Percentiles rank a stretch among this genome's conserved stretches.
Evolutionary conservation across 345 rosid species (phyloP).

Genomic region (Cardamine occulta): DNA sequence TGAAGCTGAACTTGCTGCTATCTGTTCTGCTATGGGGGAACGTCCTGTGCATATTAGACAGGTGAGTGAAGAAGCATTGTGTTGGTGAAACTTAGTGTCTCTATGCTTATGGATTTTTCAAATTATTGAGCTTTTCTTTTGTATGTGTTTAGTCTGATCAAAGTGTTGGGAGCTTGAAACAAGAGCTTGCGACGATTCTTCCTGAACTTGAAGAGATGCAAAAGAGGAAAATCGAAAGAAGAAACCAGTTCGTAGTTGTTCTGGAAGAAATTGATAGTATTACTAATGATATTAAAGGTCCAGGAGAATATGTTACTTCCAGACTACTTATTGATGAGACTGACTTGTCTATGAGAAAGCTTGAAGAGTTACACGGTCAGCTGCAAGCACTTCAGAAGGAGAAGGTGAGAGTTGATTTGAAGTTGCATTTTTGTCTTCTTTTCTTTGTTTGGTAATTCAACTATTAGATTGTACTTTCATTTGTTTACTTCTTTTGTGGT

Average conservation of each 20-base stretch:
- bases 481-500: not conserved
- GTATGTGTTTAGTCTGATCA: constrained; percentile 66
- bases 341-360: constrained; percentile 77
- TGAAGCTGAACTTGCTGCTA: constrained; percentile 90
- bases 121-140: not conserved
- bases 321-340: constrained; percentile 59
- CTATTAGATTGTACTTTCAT: not conserved
- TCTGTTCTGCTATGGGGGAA: constrained; percentile 91
- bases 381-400: constrained; percentile 72
- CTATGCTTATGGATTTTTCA: not conserved
- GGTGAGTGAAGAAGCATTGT: constrained; percentile 46
- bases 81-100: not conserved
- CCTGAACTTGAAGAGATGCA: constrained; percentile 93
- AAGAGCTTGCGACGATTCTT: constrained; percentile 71
- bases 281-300: constrained; percentile 63
- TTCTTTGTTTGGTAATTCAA: not conserved
- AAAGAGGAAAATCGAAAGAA: constrained; percentile 76
- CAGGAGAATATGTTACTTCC: constrained; percentile 43
- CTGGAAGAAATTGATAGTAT: constrained; percentile 57
- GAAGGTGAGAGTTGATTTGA: constrained; percentile 53
- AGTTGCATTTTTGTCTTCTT: not conserved
- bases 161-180: constrained; percentile 76
- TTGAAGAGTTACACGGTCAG: constrained; percentile 69
- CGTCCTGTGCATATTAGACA: constrained; percentile 88
- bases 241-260: constrained; percentile 75